Percentiles rank a stretch among this genome's conserved stretches.
These are phyloP conservation scores for Ustulina deusta DNA, from an alignment of 2,329 filamentous ascomycete genomes.

Conservation along the genomic window DNA sequence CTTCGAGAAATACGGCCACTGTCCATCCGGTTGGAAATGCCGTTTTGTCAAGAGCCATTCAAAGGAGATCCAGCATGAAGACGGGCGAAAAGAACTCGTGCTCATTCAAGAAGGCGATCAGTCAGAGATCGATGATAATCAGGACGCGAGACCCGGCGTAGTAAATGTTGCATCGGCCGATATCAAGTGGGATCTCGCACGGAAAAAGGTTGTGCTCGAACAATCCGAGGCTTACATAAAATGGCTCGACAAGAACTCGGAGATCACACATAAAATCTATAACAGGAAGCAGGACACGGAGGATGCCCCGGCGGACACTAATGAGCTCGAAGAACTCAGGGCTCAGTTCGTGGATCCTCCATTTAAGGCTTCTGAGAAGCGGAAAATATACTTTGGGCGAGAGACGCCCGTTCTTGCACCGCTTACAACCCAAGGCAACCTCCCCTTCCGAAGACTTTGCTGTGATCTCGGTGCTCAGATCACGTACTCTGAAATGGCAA, in stretches of 20 bases:
- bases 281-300: slow-evolving; percentile 58
- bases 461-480: slow-evolving; percentile 89
- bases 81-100: slow-evolving; percentile 85
- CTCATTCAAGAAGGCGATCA: slow-evolving; percentile 67
- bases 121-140: slow-evolving; percentile 59
- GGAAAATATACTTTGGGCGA: slow-evolving; percentile 90
- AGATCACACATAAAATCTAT: slow-evolving; percentile 61
- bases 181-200: slow-evolving; percentile 80
- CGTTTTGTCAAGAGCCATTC: slow-evolving; percentile 91
- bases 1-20: slow-evolving; percentile 80
- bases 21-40: slow-evolving; percentile 92
- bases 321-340: slow-evolving; percentile 72
- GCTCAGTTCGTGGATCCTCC: slow-evolving; percentile 88
- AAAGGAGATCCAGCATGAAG: slow-evolving; percentile 79
- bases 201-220: slow-evolving; percentile 76
- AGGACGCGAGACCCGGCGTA: slow-evolving; percentile 68
- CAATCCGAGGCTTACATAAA: slow-evolving; percentile 80
- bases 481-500: slow-evolving; percentile 98
- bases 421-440: slow-evolving; percentile 94
- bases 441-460: slow-evolving; percentile 92
- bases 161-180: slow-evolving; percentile 79
- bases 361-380: slow-evolving; percentile 91
- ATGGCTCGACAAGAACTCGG: slow-evolving; percentile 79
- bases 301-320: slow-evolving; percentile 52
- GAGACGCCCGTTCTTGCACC: slow-evolving; percentile 96